Evolutionary conservation across 2,329 filamentous ascomycete species (phyloP).

Genomic region (Aureobasidium pullulans): DNA sequence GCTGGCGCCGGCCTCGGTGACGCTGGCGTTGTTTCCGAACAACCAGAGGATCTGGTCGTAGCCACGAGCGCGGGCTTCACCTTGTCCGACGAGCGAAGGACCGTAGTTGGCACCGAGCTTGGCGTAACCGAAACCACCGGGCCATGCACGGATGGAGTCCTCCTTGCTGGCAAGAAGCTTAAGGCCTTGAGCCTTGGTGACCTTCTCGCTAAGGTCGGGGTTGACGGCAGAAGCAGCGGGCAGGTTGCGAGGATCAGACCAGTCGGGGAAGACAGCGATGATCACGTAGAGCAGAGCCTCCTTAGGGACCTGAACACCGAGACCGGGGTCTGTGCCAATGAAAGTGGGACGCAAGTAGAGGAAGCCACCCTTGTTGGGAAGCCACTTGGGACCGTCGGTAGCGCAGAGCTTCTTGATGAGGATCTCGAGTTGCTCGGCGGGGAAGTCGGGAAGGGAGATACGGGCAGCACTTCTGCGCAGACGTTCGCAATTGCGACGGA

Average conservation of each 20-base stretch:
- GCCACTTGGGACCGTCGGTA: conserved; percentile 70
- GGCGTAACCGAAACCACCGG: conserved; percentile 83
- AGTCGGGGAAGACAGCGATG: conserved; percentile 40
- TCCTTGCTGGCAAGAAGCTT: conserved; percentile 70
- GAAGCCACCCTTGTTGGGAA: conserved; percentile 64
- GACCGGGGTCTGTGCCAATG: conserved; percentile 72
- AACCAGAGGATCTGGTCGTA: conserved; percentile 94
- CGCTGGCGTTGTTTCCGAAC: conserved; percentile 66
- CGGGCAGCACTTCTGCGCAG: conserved; percentile 50
- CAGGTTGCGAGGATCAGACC: conserved; percentile 26
- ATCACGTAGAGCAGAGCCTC: conserved; percentile 89
- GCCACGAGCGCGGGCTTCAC: conserved; percentile 63
- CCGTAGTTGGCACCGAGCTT: conserved; percentile 95
- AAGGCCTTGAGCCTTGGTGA: conserved; percentile 33
- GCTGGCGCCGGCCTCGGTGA: conserved; percentile 84
- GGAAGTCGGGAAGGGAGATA: conserved; percentile 68
- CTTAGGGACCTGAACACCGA: conserved; percentile 72
- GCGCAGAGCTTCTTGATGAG: conserved; percentile 65
- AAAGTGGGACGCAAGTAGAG: conserved; percentile 68
- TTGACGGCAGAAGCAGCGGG: conserved; percentile 10
- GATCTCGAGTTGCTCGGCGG: conserved; percentile 63
- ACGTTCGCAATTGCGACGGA: conserved; percentile 62
- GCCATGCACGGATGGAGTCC: conserved; percentile 85
- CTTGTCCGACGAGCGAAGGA: conserved; percentile 69
- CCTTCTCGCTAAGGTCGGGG: conserved; percentile 3